Evolutionary conservation across 768 basidiomycete genomes (phyloP).

Genomic region (Coprinopsis sp.): DNA sequence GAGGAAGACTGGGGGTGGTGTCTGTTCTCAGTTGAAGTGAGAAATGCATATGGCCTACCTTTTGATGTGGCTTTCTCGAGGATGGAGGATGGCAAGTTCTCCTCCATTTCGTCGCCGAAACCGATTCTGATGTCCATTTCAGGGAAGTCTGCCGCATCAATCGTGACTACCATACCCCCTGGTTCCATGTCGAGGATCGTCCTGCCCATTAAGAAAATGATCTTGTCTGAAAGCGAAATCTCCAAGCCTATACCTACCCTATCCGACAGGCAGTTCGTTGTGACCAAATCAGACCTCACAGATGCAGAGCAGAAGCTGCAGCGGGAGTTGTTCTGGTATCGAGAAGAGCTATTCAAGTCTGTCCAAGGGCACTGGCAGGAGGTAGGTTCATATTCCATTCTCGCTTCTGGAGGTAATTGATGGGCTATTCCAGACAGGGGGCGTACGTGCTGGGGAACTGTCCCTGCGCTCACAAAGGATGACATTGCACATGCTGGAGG

Average conservation of each 20-base stretch:
- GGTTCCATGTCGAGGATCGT: conserved; percentile 76
- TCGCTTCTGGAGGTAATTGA: background rate
- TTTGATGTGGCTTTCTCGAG: conserved; percentile 84
- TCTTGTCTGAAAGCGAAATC: conserved; percentile 52
- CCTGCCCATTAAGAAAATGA: conserved; percentile 68
- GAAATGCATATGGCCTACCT: conserved; percentile 86
- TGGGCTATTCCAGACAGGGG: conserved; percentile 56
- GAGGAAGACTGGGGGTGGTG: conserved; percentile 69
- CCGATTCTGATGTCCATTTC: conserved; percentile 8
- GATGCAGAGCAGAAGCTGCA: conserved; percentile 56
- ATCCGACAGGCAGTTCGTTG: conserved; percentile 87
- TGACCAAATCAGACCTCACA: conserved; percentile 66
- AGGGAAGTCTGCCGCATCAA: conserved; percentile 40
- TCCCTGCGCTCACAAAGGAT: conserved; percentile 76
- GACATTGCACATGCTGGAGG: conserved; percentile 74
- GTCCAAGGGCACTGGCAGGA: conserved; percentile 81
- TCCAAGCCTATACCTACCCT: conserved; percentile 75
- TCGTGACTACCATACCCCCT: conserved; percentile 69
- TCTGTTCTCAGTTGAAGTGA: conserved; percentile 84
- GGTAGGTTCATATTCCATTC: conserved; percentile 38
- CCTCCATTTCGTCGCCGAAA: background rate
- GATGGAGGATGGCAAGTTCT: conserved; percentile 53
- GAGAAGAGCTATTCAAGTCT: conserved; percentile 75
- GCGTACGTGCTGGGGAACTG: conserved; percentile 69
- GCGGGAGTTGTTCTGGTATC: conserved; percentile 91